Conservation (phyloP, 192 early-diverging fungal genomes). For the Lobosporangium transversale region DNA sequence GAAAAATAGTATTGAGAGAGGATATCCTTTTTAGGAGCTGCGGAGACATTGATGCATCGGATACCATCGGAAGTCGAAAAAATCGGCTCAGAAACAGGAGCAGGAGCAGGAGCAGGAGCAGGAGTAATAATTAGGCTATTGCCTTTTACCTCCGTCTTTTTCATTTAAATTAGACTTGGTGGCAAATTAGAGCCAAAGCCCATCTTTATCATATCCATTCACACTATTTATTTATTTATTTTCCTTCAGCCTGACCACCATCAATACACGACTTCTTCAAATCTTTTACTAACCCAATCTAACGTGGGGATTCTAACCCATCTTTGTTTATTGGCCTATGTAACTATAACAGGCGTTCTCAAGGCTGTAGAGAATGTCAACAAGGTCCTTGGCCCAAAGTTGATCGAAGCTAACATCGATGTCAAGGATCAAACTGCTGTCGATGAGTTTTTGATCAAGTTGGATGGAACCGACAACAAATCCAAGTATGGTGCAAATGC, state of each 20-base stretch:
- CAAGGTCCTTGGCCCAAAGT: conserved; percentile 71
- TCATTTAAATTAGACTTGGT: too few species aligned
- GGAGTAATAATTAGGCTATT: too few species aligned
- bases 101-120: too few species aligned
- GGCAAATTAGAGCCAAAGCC: too few species aligned
- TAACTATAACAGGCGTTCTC: conserved; percentile 76
- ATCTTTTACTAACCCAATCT: too few species aligned
- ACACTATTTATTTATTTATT: too few species aligned
- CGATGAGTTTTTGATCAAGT: background rate
- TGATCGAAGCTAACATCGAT: background rate
- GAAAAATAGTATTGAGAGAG: background rate
- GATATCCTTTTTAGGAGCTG: background rate
- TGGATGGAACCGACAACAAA: background rate
- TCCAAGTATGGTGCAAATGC: background rate
- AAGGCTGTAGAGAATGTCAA: conserved; percentile 95
- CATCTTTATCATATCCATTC: too few species aligned
- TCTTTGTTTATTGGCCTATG: background rate
- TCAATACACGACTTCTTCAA: too few species aligned
- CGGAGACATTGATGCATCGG: background rate
- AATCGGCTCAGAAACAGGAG: too few species aligned
- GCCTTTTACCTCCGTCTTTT: too few species aligned
- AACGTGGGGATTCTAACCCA: too few species aligned
- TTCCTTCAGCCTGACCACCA: too few species aligned
- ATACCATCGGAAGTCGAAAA: background rate
- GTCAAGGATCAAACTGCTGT: background rate